Percentiles rank a stretch among this genome's conserved stretches.
phyloP scores from a whole-genome alignment of 345 rosid species.

The Acer saccharum region DNA sequence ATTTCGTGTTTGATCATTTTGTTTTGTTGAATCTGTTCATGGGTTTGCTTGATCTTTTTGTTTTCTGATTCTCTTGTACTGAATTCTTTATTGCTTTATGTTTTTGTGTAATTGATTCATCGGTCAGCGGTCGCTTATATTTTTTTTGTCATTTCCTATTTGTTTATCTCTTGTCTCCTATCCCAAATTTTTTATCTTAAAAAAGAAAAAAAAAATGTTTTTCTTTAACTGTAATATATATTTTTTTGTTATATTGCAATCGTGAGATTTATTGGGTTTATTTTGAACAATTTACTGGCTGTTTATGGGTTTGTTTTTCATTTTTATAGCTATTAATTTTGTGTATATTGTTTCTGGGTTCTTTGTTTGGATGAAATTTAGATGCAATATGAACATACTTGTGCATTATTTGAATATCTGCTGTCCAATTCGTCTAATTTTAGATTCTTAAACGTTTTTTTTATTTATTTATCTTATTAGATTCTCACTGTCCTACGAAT shows the following conservation, averaged over 20 bases:
- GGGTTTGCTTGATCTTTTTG: conserved; percentile 6
- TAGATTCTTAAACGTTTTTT: not conserved
- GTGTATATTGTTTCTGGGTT: not conserved
- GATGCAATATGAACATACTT: not conserved
- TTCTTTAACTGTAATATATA: not conserved
- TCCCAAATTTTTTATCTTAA: not conserved
- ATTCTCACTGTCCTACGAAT: not conserved
- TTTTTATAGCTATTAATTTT: not conserved
- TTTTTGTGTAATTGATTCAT: conserved; percentile 12
- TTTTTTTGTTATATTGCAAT: not conserved
- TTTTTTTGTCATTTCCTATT: too few relatives aligned
- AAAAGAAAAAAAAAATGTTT: not conserved
- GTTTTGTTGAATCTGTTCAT: conserved; percentile 20
- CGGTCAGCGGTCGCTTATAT: not conserved
- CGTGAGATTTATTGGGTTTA: not conserved
- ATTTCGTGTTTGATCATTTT: conserved; percentile 22
- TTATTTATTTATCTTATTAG: not conserved
- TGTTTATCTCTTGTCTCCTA: not conserved
- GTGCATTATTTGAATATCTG: not conserved
- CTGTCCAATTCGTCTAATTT: not conserved
- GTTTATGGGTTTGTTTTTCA: not conserved
- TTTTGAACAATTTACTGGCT: not conserved
- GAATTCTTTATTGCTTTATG: not conserved
- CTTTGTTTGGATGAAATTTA: not conserved
- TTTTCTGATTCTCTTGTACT: conserved; percentile 5